Base-by-base conservation (phyloP, 106 monocot genomes). In the Vanilla planifolia region DNA sequence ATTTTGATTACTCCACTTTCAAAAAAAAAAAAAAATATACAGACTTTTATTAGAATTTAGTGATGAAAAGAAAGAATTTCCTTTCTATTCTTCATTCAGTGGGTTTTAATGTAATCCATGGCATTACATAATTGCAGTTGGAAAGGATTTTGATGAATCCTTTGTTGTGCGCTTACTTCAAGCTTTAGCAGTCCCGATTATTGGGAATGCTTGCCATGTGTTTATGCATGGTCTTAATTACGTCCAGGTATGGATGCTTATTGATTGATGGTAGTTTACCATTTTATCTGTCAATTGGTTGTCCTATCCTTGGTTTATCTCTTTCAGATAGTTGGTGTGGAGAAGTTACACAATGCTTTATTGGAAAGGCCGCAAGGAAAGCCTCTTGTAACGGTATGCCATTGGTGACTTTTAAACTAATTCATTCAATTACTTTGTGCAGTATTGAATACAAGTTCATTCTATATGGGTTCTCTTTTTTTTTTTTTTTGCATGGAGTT, bases 161-260 rank as follows among this genome's bases (percentile, higher is more conserved):
- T 14, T 70, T 0, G 52, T 85, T 15, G 48, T 82, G 47, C 79
- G 75, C 8, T 51, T 85, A 48, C 79, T 89, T 43, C 89, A 85
- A 67, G 75, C 81, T 63, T 46, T 93, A 19, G 85, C 85, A 16
- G 79, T 89, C 40, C 93, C 93, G 44, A 27, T 93, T 24, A 79
- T 93, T 63, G 89, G 93, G 15, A 85, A 73, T 77, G 89, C 75
- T 8, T 89, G 93, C 52, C 79, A 93, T 77, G 79, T 74, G 22
- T 93, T 93, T 70, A 89, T 93, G 93, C 93, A 85, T 71, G 93
- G 93, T 10, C 75, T 93, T 24, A 93, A 85, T 59, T 44, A 64
- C 61, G 65, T 89, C 48, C 79, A 85, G 93, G 85, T 93, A 79
- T 16, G 6, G 27, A 53, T 3, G 10, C 14, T 47, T 23, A 55